Evolutionary conservation across 2,329 filamentous ascomycete species (phyloP).

Genomic region (Plenodomus tracheiphilus): DNA sequence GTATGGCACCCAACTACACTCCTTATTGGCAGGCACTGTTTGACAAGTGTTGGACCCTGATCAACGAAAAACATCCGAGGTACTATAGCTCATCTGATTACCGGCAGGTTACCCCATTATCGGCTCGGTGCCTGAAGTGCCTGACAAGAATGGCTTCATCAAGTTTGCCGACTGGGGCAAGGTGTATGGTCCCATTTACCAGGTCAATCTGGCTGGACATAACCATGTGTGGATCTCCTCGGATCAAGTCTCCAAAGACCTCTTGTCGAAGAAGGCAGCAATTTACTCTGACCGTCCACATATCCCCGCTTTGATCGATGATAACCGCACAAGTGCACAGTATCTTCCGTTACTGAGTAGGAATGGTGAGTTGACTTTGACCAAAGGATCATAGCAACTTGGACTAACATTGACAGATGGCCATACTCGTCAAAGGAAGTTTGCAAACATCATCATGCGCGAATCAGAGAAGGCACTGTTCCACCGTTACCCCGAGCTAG

Average conservation of each 20-base stretch:
- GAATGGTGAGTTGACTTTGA: conserved; percentile 40
- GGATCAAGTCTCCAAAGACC: conserved; percentile 48
- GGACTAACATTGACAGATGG: conserved; percentile 35
- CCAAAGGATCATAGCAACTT: background rate
- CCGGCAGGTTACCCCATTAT: conserved; percentile 48
- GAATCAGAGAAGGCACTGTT: conserved; percentile 47
- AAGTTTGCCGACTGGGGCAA: conserved; percentile 53
- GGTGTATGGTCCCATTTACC: conserved; percentile 51
- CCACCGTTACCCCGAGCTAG: conserved; percentile 50
- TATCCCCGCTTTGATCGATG: conserved; percentile 49
- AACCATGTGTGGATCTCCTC: conserved; percentile 53
- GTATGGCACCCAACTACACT: conserved; percentile 23
- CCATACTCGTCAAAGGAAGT: conserved; percentile 50
- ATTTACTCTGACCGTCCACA: conserved; percentile 54
- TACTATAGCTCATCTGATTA: conserved; percentile 10
- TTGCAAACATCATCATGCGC: conserved; percentile 52
- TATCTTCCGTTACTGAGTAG: conserved; percentile 51
- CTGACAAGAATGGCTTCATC: conserved; percentile 49
- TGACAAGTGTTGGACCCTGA: background rate
- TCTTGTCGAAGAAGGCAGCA: conserved; percentile 49
- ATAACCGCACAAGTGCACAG: conserved; percentile 51
- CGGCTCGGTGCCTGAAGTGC: conserved; percentile 49
- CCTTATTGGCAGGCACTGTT: conserved; percentile 2
- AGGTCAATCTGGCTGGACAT: conserved; percentile 48
- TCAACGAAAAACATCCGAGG: background rate